Conservation (phyloP, 306 rosid species). For the Senna tora region DNA sequence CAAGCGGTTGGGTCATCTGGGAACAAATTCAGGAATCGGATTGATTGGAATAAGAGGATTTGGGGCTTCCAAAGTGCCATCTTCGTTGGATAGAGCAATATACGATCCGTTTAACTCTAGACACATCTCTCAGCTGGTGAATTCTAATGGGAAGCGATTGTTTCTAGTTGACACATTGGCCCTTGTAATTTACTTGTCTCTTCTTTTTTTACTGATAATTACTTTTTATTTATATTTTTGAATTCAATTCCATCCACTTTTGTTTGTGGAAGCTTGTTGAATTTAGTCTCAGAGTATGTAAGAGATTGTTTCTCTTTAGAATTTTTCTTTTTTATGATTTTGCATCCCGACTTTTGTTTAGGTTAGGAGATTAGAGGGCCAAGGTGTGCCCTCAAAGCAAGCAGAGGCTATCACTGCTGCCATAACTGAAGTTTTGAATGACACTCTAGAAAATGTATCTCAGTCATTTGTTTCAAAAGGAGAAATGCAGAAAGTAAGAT, state of each 20-base stretch:
- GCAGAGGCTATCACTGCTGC: constrained; percentile 82
- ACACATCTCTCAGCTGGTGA: constrained; percentile 50
- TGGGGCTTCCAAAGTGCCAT: constrained; percentile 40
- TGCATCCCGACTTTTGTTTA: constrained; percentile 26
- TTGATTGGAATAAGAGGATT: constrained; percentile 40
- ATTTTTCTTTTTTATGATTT: not conserved
- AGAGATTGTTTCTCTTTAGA: not conserved
- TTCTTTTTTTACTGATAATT: not conserved
- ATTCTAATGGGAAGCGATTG: constrained; percentile 64
- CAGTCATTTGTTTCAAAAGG: constrained; percentile 66
- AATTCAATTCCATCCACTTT: not conserved
- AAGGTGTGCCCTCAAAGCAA: constrained; percentile 72
- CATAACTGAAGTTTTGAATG: constrained; percentile 70
- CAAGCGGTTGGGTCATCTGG: constrained; percentile 51
- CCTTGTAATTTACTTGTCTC: constrained; percentile 45
- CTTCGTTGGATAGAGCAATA: constrained; percentile 34
- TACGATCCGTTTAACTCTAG: constrained; percentile 37
- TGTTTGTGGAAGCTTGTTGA: not conserved
- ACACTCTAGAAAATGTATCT: constrained; percentile 69
- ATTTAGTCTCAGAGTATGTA: not conserved
- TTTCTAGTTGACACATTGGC: constrained; percentile 81
- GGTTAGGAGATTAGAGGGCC: constrained; percentile 76
- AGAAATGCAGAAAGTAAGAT: constrained; percentile 66
- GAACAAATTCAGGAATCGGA: constrained; percentile 43
- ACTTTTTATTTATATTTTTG: not conserved